Conservation (phyloP, 2,329 filamentous ascomycete species). For the Rhynchosporium graminicola region DNA sequence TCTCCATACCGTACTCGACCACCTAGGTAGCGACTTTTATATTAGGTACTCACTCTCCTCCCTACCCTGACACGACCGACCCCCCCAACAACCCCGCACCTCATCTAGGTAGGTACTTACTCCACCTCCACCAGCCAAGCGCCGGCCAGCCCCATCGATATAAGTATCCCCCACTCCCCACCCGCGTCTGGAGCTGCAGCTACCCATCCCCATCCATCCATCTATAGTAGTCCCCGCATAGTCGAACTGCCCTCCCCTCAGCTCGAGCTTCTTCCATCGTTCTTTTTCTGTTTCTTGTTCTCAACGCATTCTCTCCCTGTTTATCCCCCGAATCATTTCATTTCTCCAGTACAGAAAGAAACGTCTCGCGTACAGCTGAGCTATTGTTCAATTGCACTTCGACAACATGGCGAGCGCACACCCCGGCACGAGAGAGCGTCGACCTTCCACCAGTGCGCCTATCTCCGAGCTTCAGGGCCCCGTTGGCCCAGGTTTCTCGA, state of each 20-base stretch:
- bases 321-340: background rate
- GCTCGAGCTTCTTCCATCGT: background rate
- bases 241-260: background rate
- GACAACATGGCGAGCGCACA: constrained; percentile 12
- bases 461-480: constrained; percentile 84
- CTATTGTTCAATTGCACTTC: background rate
- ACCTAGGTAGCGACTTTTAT: too few species aligned
- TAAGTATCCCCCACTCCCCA: background rate
- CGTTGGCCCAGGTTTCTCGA: constrained; percentile 79
- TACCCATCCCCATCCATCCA: background rate
- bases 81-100: background rate
- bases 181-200: background rate
- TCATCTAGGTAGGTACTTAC: background rate
- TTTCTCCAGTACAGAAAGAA: background rate
- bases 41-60: too few species aligned
- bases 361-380: background rate
- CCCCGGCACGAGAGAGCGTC: constrained; percentile 61
- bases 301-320: constrained; percentile 4
- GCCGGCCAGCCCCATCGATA: background rate
- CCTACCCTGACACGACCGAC: too few species aligned
- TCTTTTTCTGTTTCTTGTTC: background rate
- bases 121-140: background rate
- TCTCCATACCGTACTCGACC: too few species aligned
- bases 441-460: constrained; percentile 78
- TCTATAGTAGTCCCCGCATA: constrained; percentile 1